Evolutionary conservation across 2,329 filamentous ascomycete species (phyloP), one percentile per base, ranked within the genome.

Genomic region (Penicillium digitatum): DNA sequence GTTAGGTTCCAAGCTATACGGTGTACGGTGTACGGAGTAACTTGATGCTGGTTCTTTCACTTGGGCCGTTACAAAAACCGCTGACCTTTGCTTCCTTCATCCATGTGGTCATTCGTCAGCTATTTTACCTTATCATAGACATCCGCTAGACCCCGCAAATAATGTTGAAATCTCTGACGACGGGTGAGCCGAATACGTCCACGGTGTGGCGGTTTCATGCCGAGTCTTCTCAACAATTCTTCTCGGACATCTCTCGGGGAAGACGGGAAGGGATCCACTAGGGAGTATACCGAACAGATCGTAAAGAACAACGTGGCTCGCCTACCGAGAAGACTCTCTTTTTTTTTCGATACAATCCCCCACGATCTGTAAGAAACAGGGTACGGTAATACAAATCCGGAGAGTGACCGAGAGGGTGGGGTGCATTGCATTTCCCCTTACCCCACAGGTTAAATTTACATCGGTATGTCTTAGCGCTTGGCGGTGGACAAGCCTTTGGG

Each of bases 391-490:
- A 14, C 12, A 34, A 24, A 45, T 45, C 43, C 43, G 43, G 43
- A 45, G 29, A 20, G 27, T 45, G 18, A 45, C 42, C 42, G 42
- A 44, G 39, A 31, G 29, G 27, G 27, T 32, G 42, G 42, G 12
- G 42, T 45, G 42, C 12, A 27, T n/a, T 40, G 12, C 5, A 24
- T 22, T 22, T 24, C 22, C 14, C 39, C 39, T 22, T 22, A 9
- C 22, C 22, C 14, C 20, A 5, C 29, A 45, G 29, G 20, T 32
- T 16, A 24, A 14, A 45, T 45, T 32, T n/a, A n/a, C n/a, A n/a
- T n/a, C 9, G 14, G 12, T 45, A 44, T 34, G 6, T 31, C 48
- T 51, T 44, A 38, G 48, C 48, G 27, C 48, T 50, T 50, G 48
- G 48, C 38, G 10, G 38, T 43, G 27, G 38, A 35, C 27, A 50